Evolutionary conservation across 371 early-diverging fungal species (phyloP), one percentile per base, ranked within the genome.

Genomic region (Rhizopus arrhizus): DNA sequence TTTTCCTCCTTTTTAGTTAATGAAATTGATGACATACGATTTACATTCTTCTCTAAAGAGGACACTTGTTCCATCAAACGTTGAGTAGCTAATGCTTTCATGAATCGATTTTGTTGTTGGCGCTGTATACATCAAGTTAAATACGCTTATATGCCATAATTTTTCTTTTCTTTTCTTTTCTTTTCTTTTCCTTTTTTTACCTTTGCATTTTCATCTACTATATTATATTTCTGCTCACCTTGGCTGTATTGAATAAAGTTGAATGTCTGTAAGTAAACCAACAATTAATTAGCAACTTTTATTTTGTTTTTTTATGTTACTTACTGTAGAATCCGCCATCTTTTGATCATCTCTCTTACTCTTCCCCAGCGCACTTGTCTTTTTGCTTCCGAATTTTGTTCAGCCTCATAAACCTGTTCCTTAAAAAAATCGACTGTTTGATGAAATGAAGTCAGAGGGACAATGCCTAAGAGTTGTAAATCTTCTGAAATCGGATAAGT

Each of bases 61-160:
- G 75, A 73, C 4, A 90, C 85, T 69, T 90, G 86, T 51, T 84
- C 84, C 70, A 81, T 79, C 8, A 90, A 61, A 35, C 82, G 81
- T 48, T 87, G 85, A 4, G 85, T 74, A 12, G 88, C 90, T 45
- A 90, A 69, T 2, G 84, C 81, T 60, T 82, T 80, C 82, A 87
- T 84, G 12, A 84, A 69, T 48, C 83, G 74, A 34, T 75, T 76
- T 57, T 75, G 75, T 53, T 85, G 82, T 53, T 79, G 77, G 53
- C 78, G 78, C 80, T 84, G 34, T 32, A 53, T 11, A 40, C 12
- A 43, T 36, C 11, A 50, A 29, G 34, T 52, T 6, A 12, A 22
- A 49, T 15, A 42, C 36, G 38, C 48, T 22, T 32, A 38, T n/a
- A 35, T 33, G 55, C 9, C 53, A 11, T 9, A 31, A 43, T 28